Conservation (phyloP, 1,284 basidiomycete species). For the Pascua sp. region DNA sequence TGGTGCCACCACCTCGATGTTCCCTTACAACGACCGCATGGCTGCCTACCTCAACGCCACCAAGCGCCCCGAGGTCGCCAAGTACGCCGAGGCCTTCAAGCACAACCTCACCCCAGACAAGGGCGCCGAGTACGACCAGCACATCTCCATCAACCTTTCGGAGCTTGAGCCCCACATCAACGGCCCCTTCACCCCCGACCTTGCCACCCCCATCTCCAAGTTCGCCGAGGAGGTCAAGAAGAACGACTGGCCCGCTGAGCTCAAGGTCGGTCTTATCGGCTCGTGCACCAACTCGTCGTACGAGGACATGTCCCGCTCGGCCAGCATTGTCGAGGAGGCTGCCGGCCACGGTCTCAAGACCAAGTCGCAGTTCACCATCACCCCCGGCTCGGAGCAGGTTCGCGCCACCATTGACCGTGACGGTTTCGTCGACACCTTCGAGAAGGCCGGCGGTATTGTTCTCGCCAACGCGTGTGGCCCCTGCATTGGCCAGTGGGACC, state of each 20-base stretch:
- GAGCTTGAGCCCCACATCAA: constrained; percentile 99
- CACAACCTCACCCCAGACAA: constrained; percentile 90
- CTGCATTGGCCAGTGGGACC: constrained; percentile 99
- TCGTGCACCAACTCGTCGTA: constrained; percentile 99
- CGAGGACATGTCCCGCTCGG: constrained; percentile 98
- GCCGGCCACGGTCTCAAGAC: constrained; percentile 76
- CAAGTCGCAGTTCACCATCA: constrained; percentile 95
- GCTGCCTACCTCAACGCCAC: constrained; percentile 89
- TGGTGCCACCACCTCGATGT: constrained; percentile 95
- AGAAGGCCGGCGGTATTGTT: constrained; percentile 84
- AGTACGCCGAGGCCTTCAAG: constrained; percentile 83
- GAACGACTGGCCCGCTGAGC: constrained; percentile 94
- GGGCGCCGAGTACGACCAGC: constrained; percentile 88
- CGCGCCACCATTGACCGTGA: constrained; percentile 96
- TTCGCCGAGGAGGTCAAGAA: constrained; percentile 88
- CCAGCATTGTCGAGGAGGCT: constrained; percentile 88
- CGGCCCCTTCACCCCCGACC: constrained; percentile 95
- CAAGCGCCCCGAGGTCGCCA: constrained; percentile 80
- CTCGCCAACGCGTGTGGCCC: constrained; percentile 98
- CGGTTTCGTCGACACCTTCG: constrained; percentile 84
- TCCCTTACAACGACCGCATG: constrained; percentile 99
- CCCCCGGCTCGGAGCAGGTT: constrained; percentile 97
- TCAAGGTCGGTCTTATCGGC: constrained; percentile 96
- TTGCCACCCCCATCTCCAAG: constrained; percentile 93
- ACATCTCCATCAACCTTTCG: constrained; percentile 90